Percentiles rank a stretch among this genome's conserved stretches.
phyloP scores from a whole-genome alignment of 805 yeast genomes.

The Metschnikowia amazonensis region DNA sequence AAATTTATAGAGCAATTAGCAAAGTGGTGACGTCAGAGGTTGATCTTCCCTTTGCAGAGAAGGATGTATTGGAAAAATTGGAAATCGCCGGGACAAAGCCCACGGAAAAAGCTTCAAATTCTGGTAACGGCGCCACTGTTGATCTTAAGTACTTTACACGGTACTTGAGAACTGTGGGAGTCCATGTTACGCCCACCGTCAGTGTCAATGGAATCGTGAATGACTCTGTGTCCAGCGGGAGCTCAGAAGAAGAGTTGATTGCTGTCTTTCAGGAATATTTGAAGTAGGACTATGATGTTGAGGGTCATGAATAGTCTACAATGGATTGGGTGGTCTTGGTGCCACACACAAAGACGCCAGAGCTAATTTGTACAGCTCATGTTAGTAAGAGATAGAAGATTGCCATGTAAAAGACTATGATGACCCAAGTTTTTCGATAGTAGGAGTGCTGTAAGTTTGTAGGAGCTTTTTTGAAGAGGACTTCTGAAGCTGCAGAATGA shows the following conservation, averaged over 20 bases:
- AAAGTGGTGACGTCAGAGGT: slow-evolving; percentile 21
- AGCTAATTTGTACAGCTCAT: no score
- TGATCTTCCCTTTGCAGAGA: slow-evolving; percentile 27
- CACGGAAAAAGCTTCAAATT: slow-evolving; percentile 34
- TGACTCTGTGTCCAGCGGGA: slow-evolving; percentile 58
- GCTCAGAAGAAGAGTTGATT: slow-evolving; percentile 44
- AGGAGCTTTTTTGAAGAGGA: no score
- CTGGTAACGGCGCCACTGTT: slow-evolving; percentile 54
- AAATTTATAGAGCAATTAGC: slow-evolving; percentile 49
- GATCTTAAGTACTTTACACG: slow-evolving; percentile 74
- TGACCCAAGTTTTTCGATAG: no score
- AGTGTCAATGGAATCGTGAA: slow-evolving; percentile 63
- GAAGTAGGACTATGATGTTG: neutral
- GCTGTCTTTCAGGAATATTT: slow-evolving; percentile 29
- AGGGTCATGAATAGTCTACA: no score
- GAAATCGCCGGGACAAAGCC: slow-evolving; percentile 27
- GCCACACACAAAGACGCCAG: no score
- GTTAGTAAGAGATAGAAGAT: no score
- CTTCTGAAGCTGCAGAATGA: no score
- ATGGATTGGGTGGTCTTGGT: no score
- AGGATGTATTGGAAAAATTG: slow-evolving; percentile 36
- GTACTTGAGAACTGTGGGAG: slow-evolving; percentile 69
- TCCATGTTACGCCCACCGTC: slow-evolving; percentile 84
- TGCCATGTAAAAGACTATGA: no score
- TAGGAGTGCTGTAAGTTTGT: no score